Base-by-base conservation (phyloP, 441 rosid species). In the Aleurites moluccanus region DNA sequence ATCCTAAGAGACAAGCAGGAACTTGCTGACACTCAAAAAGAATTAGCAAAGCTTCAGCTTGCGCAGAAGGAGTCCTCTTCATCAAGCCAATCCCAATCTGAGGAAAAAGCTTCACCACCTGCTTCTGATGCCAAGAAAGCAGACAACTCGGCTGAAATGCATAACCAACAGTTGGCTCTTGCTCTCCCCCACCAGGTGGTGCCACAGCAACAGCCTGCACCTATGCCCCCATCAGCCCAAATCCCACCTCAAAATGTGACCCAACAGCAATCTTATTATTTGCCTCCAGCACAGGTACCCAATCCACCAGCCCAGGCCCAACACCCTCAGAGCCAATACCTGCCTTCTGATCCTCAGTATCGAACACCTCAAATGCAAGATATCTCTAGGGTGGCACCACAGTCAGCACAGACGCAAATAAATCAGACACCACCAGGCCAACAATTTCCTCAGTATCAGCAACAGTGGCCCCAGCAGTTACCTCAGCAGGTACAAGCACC, bases 1-100 rank as follows among this genome's bases (percentile, higher is more conserved):
- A 89, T 95, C 81, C 83, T 93, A 20, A 89, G 99, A 82, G 99
- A 95, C 81, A 95, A 93, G 80, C 99, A 95, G 84, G 98, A 95
- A 79, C 90, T 93, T 64, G 93, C 92, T 10, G 98, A 95, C 10
- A 75, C 98, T 28, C 97, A 95, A 75, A 95, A 95, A 80, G 98
- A 93, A 75, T 78, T 95, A 56, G 93, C 94, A 45, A 95, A 88
- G 85, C 90, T 95, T 81, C 98, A 93, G 75, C 87, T 90, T 80
- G 95, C 65, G 69, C 95, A 86, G 78, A 95, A 91, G 80, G 99
- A 90, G 45, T 84, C 96, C 40, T 80, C 96, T 69, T 83, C 97
- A 30, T 85, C 90, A 4, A 78, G 80, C 79, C 91, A 90, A 70
- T 90, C 93, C 8, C 92, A 90, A 47, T 83, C 89, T 16, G 99